Evolutionary conservation across 2,329 filamentous ascomycete genomes (phyloP).

Genomic region (Teratosphaeria zuluensis): DNA sequence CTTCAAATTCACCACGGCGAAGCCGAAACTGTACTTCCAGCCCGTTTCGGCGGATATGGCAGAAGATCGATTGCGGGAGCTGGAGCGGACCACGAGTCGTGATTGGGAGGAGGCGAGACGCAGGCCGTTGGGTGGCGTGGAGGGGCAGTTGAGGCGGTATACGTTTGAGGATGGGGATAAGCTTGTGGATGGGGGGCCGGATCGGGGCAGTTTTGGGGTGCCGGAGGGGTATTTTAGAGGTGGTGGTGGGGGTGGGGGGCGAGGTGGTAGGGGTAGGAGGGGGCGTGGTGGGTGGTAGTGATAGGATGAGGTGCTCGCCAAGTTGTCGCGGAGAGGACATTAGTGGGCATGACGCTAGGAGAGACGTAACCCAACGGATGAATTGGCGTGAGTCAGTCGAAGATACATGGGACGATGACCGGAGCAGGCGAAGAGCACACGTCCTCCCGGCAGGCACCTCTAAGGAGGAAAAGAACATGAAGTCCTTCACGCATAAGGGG

Average conservation of each 20-base stretch:
- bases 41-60: constrained; percentile 58
- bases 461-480: too few relatives aligned
- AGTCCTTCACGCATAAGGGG: too few relatives aligned
- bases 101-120: constrained; percentile 28
- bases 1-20: constrained; percentile 50
- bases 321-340: too few relatives aligned
- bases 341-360: too few relatives aligned
- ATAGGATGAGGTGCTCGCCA: too few relatives aligned
- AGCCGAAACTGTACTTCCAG: constrained; percentile 56
- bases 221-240: constrained; percentile 3
- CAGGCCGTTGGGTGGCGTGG: neutral
- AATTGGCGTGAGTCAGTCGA: too few relatives aligned
- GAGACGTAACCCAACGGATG: too few relatives aligned
- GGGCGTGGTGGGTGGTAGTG: constrained; percentile 10
- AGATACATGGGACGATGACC: too few relatives aligned
- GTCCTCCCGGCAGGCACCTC: too few relatives aligned
- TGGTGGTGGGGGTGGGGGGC: constrained; percentile 10
- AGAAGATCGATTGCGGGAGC: constrained; percentile 52
- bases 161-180: constrained; percentile 36
- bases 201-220: constrained; percentile 24
- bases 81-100: constrained; percentile 37
- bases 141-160: constrained; percentile 31
- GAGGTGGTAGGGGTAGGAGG: constrained; percentile 9
- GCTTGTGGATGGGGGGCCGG: constrained; percentile 33
- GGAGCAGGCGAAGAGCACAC: too few relatives aligned